Evolutionary conservation across 352 stramenopile genomes (phyloP), one percentile per base, ranked within the genome.

Genomic region (Globisporangium nodosum): DNA sequence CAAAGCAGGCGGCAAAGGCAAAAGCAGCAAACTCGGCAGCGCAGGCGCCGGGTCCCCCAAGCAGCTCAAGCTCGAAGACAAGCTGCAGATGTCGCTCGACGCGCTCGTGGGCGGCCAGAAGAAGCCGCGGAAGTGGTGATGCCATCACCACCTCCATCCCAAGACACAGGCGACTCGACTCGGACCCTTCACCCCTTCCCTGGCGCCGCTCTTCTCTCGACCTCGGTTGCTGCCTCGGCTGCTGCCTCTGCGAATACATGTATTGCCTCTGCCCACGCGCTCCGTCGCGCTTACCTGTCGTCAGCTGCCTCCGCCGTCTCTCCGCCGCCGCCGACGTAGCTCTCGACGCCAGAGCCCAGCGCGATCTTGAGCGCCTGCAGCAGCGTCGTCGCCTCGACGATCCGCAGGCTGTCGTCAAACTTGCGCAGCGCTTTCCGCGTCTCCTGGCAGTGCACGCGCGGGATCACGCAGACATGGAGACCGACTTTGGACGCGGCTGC

Each of bases 401-500:
- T 71, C 61, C 56, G 69, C 30, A 94, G 49, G 27, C 71, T 71
- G 45, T 73, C 61, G 24, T 51, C 67, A 51, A 87, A 90, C 57
- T 92, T 94, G 27, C 56, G 57, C 48, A 90, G 58, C 8, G 66
- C 68, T 15, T 72, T 69, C 12, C 61, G 66, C 27, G 74, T 80
- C 31, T 82, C 66, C 18, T 70, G 61, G 49, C 78, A 71, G 43
- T 76, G 57, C 54, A 82, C 69, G 49, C 71, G 78, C 11, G 84
- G 84, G 52, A 94, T 88, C 48, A 94, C 73, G 54, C 81, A 91
- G 3, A 82, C 61, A 6, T 83, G 69, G 11, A 96, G 35, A 0
- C 86, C 86, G 65, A 94, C 92, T 60, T 93, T 96, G 27, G 85
- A 72, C 11, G 84, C 86, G 6, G 86, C 86, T 15, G 73, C 77